Percentiles rank a stretch among this genome's conserved stretches.
Evolutionary conservation across 805 yeast species (phyloP).

Genomic region (Maudiozyma serrabonitensis): DNA sequence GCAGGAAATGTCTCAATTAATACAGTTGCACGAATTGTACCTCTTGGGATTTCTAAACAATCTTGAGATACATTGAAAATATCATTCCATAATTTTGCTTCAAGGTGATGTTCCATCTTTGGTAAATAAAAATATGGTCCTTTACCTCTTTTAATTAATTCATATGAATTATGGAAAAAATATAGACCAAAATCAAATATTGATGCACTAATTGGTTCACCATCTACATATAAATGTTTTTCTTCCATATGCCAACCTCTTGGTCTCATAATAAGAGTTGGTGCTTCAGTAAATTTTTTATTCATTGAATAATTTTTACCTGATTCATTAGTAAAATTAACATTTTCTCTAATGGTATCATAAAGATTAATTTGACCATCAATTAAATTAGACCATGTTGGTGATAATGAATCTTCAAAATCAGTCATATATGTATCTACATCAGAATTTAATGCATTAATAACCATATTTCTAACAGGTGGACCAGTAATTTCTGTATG

Average conservation of each 20-base stretch:
- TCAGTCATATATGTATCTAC: constrained; percentile 83
- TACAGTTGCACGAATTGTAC: constrained; percentile 73
- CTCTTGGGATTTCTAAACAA: constrained; percentile 55
- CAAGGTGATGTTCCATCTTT: constrained; percentile 79
- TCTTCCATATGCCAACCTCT: constrained; percentile 84
- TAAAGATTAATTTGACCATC: constrained; percentile 74
- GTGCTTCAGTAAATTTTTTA: constrained; percentile 37
- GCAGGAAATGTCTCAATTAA: constrained; percentile 78
- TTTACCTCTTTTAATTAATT: constrained; percentile 50
- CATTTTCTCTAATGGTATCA: constrained; percentile 64
- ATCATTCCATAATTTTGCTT: constrained; percentile 78
- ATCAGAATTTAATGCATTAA: constrained; percentile 68
- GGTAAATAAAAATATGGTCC: constrained; percentile 81
- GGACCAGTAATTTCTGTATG: constrained; percentile 82
- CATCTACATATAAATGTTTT: constrained; percentile 59
- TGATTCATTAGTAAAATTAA: constrained; percentile 39
- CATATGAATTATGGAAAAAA: constrained; percentile 65
- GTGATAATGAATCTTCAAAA: constrained; percentile 76
- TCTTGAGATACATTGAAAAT: constrained; percentile 71
- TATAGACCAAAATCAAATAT: constrained; percentile 71
- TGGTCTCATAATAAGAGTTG: constrained; percentile 54
- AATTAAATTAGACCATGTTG: constrained; percentile 72
- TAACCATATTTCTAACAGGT: constrained; percentile 73
- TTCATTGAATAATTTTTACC: constrained; percentile 36
- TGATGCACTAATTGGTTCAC: constrained; percentile 70